Percentiles rank a stretch among this genome's conserved stretches.
These are phyloP conservation scores for Pichia terricola DNA, from an alignment of 1,139 yeast genomes.

Conservation along the genomic window DNA sequence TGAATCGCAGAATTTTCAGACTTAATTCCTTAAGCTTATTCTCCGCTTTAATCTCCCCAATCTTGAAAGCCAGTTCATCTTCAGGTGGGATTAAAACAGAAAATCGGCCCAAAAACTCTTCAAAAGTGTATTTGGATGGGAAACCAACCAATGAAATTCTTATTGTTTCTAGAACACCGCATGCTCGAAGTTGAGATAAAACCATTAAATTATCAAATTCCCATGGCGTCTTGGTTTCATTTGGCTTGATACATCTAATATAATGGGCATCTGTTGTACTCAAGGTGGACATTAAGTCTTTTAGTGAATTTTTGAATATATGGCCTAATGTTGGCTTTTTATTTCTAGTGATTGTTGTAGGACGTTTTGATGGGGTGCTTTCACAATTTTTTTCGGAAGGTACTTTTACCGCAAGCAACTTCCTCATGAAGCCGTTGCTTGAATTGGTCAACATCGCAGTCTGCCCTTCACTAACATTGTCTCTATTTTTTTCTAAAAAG, in stretches of 20 bases:
- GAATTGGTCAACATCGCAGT: conserved; percentile 71
- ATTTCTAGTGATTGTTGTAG: conserved; percentile 29
- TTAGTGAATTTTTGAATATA: conserved; percentile 83
- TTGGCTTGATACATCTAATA: conserved; percentile 95
- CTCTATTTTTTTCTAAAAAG: conserved; percentile 92
- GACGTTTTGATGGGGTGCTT: background rate
- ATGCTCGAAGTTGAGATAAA: conserved; percentile 86
- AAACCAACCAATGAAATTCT: conserved; percentile 96
- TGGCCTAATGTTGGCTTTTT: conserved; percentile 92
- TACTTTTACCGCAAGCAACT: conserved; percentile 56
- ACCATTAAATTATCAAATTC: conserved; percentile 93
- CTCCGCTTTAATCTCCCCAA: conserved; percentile 38
- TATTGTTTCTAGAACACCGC: conserved; percentile 97
- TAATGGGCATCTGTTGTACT: conserved; percentile 92
- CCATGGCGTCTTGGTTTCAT: conserved; percentile 91
- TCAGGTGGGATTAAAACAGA: conserved; percentile 66
- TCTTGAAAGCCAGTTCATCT: conserved; percentile 50
- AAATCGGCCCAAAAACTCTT: conserved; percentile 85
- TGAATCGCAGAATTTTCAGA: conserved; percentile 49
- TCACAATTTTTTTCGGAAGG: conserved; percentile 11
- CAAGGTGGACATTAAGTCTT: conserved; percentile 86
- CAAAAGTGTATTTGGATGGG: conserved; percentile 93
- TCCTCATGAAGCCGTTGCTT: conserved; percentile 51
- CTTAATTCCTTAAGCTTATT: conserved; percentile 57
- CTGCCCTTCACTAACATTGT: conserved; percentile 93